Evolutionary conservation across 352 stramenopile species (phyloP).

Genomic region (Phytophthora sansomeana): DNA sequence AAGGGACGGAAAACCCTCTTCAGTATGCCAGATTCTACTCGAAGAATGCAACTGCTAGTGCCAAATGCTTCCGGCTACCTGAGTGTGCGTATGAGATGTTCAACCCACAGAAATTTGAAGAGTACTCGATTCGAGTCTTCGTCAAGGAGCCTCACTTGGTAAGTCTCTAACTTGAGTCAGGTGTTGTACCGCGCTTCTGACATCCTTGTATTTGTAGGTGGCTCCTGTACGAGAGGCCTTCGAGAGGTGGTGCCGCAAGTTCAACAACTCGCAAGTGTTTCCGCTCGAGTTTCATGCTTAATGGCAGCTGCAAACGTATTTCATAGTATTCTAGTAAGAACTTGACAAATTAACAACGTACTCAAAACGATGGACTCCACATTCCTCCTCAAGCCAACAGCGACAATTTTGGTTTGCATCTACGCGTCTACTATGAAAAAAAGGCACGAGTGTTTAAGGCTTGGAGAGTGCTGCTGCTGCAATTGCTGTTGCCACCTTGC

Average conservation of each 20-base stretch:
- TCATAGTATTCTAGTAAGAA: not conserved
- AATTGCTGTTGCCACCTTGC: constrained; percentile 67
- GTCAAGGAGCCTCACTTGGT: constrained; percentile 70
- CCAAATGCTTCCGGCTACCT: constrained; percentile 61
- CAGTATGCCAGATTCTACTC: constrained; percentile 81
- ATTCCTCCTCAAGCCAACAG: constrained; percentile 31
- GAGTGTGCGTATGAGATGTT: constrained; percentile 75
- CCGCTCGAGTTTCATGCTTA: constrained; percentile 40
- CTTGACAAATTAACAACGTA: constrained; percentile 5
- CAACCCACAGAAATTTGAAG: constrained; percentile 67
- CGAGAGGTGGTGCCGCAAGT: constrained; percentile 57
- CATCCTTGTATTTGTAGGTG: constrained; percentile 33
- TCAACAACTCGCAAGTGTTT: constrained; percentile 56
- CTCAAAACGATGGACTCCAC: constrained; percentile 29
- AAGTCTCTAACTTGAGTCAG: constrained; percentile 20
- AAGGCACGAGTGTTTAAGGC: constrained; percentile 38
- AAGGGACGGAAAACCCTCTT: constrained; percentile 78
- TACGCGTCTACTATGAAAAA: constrained; percentile 28
- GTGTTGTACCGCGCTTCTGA: not conserved
- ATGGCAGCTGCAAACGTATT: constrained; percentile 11
- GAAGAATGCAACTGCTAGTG: constrained; percentile 60
- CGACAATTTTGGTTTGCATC: constrained; percentile 10
- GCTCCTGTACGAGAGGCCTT: constrained; percentile 62
- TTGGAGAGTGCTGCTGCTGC: constrained; percentile 54
- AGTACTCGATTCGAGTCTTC: constrained; percentile 77